Evolutionary conservation across 1,284 basidiomycete species (phyloP).

Genomic region (Pseudozyma tsukubaensis): DNA sequence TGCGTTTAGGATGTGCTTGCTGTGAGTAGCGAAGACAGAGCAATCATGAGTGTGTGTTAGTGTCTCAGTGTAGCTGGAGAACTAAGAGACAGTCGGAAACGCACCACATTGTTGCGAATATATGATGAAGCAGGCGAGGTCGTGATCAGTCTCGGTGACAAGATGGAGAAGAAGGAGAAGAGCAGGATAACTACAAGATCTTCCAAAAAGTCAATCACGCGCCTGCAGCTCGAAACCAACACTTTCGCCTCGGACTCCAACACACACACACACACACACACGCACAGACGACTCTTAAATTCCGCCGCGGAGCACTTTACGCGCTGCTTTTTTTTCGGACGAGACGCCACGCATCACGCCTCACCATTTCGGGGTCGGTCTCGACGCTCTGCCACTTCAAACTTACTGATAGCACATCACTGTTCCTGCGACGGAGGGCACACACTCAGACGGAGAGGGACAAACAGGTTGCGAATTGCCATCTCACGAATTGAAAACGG

Average conservation of each 20-base stretch:
- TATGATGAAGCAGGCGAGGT: no score
- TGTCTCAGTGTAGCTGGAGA: neutral
- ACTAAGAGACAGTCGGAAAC: neutral
- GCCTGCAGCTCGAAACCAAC: slow-evolving; percentile 30
- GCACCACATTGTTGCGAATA: neutral
- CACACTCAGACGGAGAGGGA: no score
- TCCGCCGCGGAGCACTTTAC: slow-evolving; percentile 19
- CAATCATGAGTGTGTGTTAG: no score
- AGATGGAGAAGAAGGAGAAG: slow-evolving; percentile 15
- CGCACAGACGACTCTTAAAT: neutral
- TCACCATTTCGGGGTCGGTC: no score
- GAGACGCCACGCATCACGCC: slow-evolving; percentile 14
- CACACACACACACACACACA: neutral
- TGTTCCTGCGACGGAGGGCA: no score
- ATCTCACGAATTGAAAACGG: neutral
- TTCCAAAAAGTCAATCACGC: slow-evolving; percentile 17
- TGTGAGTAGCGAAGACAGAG: slow-evolving; percentile 11
- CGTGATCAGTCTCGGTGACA: neutral
- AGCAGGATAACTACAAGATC: slow-evolving; percentile 3
- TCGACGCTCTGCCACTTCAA: no score
- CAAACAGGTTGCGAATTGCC: no score
- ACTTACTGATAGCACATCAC: no score
- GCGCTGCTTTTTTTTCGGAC: slow-evolving; percentile 16
- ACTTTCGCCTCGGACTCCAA: slow-evolving; percentile 1
- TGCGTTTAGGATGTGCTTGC: slow-evolving; percentile 68